Conservation (phyloP, 441 rosid species). For the Dalechampia spathulata region DNA sequence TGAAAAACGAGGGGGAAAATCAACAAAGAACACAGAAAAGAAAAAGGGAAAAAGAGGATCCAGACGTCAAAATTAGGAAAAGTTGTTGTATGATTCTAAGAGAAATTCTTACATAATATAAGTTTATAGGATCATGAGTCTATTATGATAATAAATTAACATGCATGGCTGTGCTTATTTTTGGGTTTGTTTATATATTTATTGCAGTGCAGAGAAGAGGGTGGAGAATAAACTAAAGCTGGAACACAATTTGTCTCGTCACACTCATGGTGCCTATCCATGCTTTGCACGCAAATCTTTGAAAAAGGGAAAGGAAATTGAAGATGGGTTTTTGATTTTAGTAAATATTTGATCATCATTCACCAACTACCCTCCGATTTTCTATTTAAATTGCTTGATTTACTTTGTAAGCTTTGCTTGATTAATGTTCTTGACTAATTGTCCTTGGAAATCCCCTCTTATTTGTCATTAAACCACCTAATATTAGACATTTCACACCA, state of each 20-base stretch:
- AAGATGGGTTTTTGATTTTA: neutral
- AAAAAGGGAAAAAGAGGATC: too few species aligned
- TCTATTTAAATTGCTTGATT: constrained; percentile 15
- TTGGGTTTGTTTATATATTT: too few species aligned
- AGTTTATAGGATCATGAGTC: too few species aligned
- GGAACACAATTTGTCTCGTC: constrained; percentile 29
- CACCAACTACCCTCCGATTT: constrained; percentile 22
- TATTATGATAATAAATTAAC: too few species aligned
- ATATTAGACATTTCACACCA: neutral
- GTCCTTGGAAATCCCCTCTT: constrained; percentile 4
- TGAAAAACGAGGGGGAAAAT: too few species aligned
- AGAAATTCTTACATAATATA: too few species aligned
- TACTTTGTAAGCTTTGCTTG: neutral
- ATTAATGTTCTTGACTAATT: constrained; percentile 21
- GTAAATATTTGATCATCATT: constrained; percentile 16
- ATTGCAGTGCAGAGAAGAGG: neutral
- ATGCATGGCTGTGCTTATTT: too few species aligned
- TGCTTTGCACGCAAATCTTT: constrained; percentile 46
- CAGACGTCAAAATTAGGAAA: too few species aligned
- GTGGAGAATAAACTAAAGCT: constrained; percentile 24
- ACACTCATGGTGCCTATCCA: constrained; percentile 27
- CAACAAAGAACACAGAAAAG: too few species aligned
- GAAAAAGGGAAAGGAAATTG: constrained; percentile 10
- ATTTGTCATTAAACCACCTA: constrained; percentile 19
- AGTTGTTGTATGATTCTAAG: too few species aligned